Evolutionary conservation across 2,329 filamentous ascomycete genomes (phyloP), one percentile per base, ranked within the genome.

Genomic region (Diplodia corticola): DNA sequence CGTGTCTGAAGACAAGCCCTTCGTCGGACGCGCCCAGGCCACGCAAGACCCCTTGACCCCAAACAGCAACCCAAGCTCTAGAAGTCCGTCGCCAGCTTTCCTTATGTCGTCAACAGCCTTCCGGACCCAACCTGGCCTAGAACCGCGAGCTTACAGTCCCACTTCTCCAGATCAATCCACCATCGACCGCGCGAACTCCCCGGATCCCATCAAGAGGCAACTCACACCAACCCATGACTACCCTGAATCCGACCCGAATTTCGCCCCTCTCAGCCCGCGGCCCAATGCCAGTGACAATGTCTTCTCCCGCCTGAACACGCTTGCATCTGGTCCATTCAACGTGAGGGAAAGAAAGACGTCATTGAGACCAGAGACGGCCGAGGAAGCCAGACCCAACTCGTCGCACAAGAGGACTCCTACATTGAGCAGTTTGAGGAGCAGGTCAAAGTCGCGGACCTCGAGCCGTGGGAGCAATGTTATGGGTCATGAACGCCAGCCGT

Each of bases 251-350:
- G 74, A 73, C 60, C 74, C 77, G 15, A 69, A 74, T 3, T 83
- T 82, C 71, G 82, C 82, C 24, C 80, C 83, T 4, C 75, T 80
- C 22, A 87, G 82, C 68, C 85, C 86, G 28, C 75, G 75, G 37
- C 73, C 72, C 1, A 76, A 77, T 69, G 79, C 74, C 20, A 78
- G 77, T 67, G 78, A 75, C 57, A 80, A 76, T 63, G 55, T 91
- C 30, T 72, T 90, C 70, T 83, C 86, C 68, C 84, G 87, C 61
- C 86, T 91, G 82, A 85, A 91, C 70, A 84, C 80, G 9, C 89
- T 91, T 72, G 83, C 86, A 1, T 86, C 89, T 1, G 89, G 88
- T 0, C 89, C 89, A 33, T 65, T 65, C 24, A 54, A 60, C 15
- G 64, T 46, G 33, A 59, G 33, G 37, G 53, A 59, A 40, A 60